Evolutionary conservation across 1,284 basidiomycete species (phyloP), one percentile per base, ranked within the genome.

Genomic region (Bondarzewia mesenterica): DNA sequence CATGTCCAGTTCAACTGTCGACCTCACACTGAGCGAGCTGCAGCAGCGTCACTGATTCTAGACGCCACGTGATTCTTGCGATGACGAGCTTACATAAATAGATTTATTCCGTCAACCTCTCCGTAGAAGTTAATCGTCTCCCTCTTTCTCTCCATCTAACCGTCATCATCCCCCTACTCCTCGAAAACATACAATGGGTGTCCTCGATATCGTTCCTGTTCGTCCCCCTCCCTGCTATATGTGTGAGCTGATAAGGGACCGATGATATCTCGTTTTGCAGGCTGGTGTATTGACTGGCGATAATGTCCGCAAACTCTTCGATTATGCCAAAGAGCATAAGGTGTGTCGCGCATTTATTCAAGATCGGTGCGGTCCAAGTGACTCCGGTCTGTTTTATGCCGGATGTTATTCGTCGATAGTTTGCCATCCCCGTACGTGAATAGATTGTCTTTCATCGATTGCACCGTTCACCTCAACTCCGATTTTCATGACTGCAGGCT

Each of bases 271-370:
- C 38, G 44, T 32, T 45, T 25, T 26, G 27, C 56, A 91, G 89
- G 74, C 88, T 67, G 91, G 91, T 61, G 91, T 94, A 55, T 68
- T 94, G 60, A 89, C 87, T 57, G 91, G 90, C 68, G 84, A 91
- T 60, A 79, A 93, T 65, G 84, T 88, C 60, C 80, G 87, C 69
- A 90, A 89, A 69, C 73, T 95, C 59, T 91, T 93, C 65, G 82
- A 91, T 62, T 90, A 93, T 68, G 90, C 90, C 29, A 84, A 84
- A 62, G 77, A 84, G 62, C 64, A 93, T 66, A 77, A 92, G 73
- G 90, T 88, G 57, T 57, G 80, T 67, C 14, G 12, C 7, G 3
- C 7, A 5, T 16, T 25, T 22, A 15, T 36, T 43, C 27, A 27
- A 22, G n/a, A 39, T 32, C 23, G 40, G 21, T 40, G 3, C 29